Base-by-base conservation (phyloP, 1,284 basidiomycete species). In the Sporisorium graminicola region DNA sequence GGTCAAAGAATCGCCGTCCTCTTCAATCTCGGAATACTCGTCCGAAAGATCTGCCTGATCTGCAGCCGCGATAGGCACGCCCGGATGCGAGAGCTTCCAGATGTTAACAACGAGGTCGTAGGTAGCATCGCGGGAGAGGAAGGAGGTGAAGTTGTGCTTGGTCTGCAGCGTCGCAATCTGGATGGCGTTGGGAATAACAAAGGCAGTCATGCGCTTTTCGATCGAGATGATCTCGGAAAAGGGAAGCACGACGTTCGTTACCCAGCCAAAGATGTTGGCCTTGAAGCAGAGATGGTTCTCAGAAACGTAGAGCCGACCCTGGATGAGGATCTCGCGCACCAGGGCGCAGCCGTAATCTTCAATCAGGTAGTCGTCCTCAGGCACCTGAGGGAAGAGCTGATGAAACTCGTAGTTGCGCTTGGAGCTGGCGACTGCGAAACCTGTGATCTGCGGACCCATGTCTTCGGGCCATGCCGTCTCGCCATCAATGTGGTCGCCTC, bases 331-430 rank as follows among this genome's bases (percentile, higher is more conserved):
- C 86, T 99, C 97, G 58, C 95, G 91, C 82, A 97, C 94, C 14
- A 98, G 86, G 0, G 96, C 97, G 85, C 97, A 99, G 3, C 96
- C 95, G 80, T 99, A 99, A 86, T 98, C 96, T 97, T 99, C 96
- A 82, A 99, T 99, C 57, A 99, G 89, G 87, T 98, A 98, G 87
- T 99, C 96, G 12, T 94, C 95, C 83, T 97, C 94, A 4, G 95
- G 94, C 18, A 98, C 85, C 33, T 73, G 91, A 26, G 87, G 90
- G 86, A 99, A 99, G 79, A 98, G 87, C 63, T 93, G 91, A 84
- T 99, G 96, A 86, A 99, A 99, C 82, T 99, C 97, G 9, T 92
- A 90, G 83, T 99, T 98, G 60, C 96, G 89, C 86, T 94, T 94
- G 79, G 92, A 94, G 86, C 94, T 97, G 8, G 96, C 96, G 13